Evolutionary conservation across 352 stramenopile species (phyloP).

Genomic region (Globisporangium solare): DNA sequence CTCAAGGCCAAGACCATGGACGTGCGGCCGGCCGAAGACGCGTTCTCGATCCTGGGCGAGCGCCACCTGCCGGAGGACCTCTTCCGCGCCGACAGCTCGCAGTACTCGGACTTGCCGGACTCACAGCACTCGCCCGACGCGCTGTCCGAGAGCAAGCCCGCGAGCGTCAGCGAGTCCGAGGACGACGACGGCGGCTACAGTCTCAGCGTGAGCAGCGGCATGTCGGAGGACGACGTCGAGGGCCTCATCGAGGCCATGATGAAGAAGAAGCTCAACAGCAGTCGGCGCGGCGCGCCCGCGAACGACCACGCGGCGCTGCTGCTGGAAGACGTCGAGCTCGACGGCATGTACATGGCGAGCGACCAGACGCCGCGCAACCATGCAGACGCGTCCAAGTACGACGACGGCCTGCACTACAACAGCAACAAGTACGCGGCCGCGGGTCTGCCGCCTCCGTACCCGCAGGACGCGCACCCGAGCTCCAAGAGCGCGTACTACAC

Average conservation of each 20-base stretch:
- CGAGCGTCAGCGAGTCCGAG: conserved; percentile 11
- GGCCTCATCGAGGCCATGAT: conserved; percentile 15
- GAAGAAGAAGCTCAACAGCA: conserved; percentile 9
- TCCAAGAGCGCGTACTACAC: too few relatives aligned
- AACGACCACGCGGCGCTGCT: not conserved
- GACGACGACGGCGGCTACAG: conserved; percentile 16
- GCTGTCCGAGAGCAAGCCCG: conserved; percentile 11
- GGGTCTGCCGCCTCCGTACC: not conserved
- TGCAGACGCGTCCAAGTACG: conserved; percentile 1
- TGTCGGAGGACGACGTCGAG: conserved; percentile 18
- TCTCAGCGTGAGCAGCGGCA: conserved; percentile 13
- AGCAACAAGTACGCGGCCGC: too few relatives aligned
- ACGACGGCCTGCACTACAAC: not conserved
- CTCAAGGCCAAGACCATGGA: conserved; percentile 15
- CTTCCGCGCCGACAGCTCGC: conserved; percentile 8
- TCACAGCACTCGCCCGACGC: conserved; percentile 1
- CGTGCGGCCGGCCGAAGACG: conserved; percentile 9
- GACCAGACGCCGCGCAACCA: not conserved
- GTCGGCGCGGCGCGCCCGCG: not conserved
- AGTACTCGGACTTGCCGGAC: conserved; percentile 6
- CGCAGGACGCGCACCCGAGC: not conserved
- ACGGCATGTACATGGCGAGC: not conserved
- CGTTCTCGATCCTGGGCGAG: conserved; percentile 13
- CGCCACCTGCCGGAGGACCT: conserved; percentile 10
- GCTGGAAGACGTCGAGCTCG: conserved; percentile 5